Conservation (phyloP, 441 rosid genomes). For the Corymbia citriodora region DNA sequence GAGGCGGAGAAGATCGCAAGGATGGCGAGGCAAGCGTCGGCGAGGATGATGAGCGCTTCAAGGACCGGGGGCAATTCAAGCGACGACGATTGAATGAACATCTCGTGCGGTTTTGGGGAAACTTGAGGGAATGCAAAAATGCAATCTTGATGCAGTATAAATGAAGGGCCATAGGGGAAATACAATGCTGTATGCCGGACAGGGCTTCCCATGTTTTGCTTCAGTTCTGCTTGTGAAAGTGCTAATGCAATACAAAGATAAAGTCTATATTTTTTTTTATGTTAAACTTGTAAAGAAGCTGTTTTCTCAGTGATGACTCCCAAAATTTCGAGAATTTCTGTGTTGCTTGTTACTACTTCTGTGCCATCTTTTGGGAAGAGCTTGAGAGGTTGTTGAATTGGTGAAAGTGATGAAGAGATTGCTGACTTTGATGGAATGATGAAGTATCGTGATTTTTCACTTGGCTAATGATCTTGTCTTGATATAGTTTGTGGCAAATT, state of each 20-base stretch:
- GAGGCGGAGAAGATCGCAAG: conserved; percentile 68
- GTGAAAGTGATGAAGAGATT: background rate
- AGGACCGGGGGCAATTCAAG: conserved; percentile 25
- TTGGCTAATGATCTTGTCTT: background rate
- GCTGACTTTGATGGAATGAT: background rate
- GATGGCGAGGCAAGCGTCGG: conserved; percentile 66
- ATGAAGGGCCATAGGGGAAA: background rate
- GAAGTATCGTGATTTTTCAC: background rate
- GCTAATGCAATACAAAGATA: background rate
- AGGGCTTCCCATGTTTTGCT: background rate
- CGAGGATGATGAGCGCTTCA: conserved; percentile 26
- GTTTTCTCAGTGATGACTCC: background rate
- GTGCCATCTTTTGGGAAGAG: background rate
- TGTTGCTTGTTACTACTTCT: background rate
- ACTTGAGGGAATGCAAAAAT: background rate
- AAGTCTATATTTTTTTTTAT: background rate
- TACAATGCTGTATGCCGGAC: background rate
- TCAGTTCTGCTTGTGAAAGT: background rate
- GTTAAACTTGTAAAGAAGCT: background rate
- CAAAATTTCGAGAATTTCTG: background rate
- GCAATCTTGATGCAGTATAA: background rate
- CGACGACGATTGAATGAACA: conserved; percentile 11
- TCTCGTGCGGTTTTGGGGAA: background rate
- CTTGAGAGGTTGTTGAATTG: background rate
- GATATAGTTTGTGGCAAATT: background rate